Conservation (phyloP, 2,329 filamentous ascomycete species). For the Penicillium sp. region DNA sequence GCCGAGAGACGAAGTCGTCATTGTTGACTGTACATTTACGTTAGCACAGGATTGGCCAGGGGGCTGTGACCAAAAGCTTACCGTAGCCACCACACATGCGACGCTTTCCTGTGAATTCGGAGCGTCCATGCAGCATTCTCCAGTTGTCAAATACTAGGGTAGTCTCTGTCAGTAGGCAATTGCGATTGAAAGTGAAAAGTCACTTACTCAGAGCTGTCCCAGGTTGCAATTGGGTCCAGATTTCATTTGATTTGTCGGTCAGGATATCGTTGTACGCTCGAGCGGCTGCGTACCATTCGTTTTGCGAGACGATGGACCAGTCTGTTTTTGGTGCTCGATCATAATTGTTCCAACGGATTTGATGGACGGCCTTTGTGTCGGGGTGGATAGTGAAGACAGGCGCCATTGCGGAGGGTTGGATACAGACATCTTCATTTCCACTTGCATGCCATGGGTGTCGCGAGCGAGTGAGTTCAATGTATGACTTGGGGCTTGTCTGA, state of each 20-base stretch:
- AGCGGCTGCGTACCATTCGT: slow-evolving; percentile 74
- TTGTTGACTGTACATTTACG: slow-evolving; percentile 54
- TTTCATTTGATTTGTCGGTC: slow-evolving; percentile 59
- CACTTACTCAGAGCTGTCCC: slow-evolving; percentile 68
- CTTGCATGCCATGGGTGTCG: slow-evolving; percentile 73
- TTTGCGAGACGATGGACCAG: slow-evolving; percentile 46
- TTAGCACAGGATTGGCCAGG: not conserved
- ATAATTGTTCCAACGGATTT: slow-evolving; percentile 89
- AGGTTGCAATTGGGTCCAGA: slow-evolving; percentile 74
- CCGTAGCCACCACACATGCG: slow-evolving; percentile 89
- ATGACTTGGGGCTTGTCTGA: slow-evolving; percentile 51
- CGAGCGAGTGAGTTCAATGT: slow-evolving; percentile 50
- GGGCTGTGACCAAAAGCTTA: slow-evolving; percentile 46
- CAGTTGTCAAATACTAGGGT: slow-evolving; percentile 85
- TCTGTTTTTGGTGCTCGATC: slow-evolving; percentile 67
- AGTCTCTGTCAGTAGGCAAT: not conserved
- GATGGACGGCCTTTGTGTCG: slow-evolving; percentile 44
- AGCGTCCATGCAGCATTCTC: slow-evolving; percentile 83
- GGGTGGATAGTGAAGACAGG: slow-evolving; percentile 64
- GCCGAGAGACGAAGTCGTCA: slow-evolving; percentile 74
- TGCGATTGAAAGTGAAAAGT: not conserved
- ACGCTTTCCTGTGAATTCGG: slow-evolving; percentile 73
- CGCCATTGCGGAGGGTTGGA: slow-evolving; percentile 63
- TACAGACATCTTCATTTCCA: slow-evolving; percentile 76
- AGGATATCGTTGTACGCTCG: slow-evolving; percentile 67